Conservation (phyloP, 345 rosid species). For the Syzygium oleosum region DNA sequence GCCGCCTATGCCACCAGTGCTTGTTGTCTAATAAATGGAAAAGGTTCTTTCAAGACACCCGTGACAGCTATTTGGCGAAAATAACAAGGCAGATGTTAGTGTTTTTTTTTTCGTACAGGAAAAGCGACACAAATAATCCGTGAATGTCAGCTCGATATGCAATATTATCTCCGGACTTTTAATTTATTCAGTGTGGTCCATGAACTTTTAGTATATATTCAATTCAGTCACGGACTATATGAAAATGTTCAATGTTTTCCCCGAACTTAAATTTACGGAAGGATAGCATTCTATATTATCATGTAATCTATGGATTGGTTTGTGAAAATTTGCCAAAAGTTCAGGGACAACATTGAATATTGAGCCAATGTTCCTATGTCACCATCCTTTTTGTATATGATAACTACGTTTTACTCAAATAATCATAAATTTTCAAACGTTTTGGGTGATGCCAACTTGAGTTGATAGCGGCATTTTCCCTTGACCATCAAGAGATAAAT, state of each 20-base stretch:
- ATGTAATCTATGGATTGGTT: background rate
- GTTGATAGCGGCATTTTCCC: accelerated
- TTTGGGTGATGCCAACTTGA: background rate
- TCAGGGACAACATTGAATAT: accelerated
- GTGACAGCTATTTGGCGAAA: background rate
- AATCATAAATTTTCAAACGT: background rate
- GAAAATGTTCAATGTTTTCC: accelerated
- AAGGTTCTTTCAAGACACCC: background rate
- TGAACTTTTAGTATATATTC: background rate
- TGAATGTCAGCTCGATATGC: no score
- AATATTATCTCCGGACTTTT: accelerated
- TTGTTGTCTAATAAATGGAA: background rate
- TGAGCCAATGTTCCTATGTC: no score
- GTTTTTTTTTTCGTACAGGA: background rate
- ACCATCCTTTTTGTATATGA: no score
- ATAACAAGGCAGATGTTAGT: background rate
- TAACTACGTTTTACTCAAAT: background rate
- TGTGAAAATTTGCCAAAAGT: background rate
- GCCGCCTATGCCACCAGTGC: background rate
- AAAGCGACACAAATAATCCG: background rate
- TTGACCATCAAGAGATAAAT: background rate
- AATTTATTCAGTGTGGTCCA: accelerated
- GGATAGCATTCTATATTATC: background rate
- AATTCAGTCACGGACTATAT: accelerated
- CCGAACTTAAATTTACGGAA: no score